Percentiles rank a stretch among this genome's conserved stretches.
phyloP scores from a whole-genome alignment of 352 stramenopile genomes.

The Globisporangium heterothallicum region DNA sequence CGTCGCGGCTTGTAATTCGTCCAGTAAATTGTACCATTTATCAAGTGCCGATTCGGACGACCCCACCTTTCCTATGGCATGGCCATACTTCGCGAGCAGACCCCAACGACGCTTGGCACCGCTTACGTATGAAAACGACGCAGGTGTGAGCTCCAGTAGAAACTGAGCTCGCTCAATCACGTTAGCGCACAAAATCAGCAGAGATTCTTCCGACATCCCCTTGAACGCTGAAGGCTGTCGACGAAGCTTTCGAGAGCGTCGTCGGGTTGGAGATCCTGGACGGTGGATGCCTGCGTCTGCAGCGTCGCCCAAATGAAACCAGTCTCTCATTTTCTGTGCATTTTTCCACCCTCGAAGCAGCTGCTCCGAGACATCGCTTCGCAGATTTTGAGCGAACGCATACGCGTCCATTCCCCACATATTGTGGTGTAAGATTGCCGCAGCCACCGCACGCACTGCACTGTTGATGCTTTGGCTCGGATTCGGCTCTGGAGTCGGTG shows the following conservation, averaged over 20 bases:
- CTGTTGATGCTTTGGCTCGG: slow-evolving; percentile 38
- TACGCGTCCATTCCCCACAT: slow-evolving; percentile 85
- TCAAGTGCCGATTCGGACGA: slow-evolving; percentile 47
- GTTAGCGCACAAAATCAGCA: slow-evolving; percentile 65
- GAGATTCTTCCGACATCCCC: slow-evolving; percentile 63
- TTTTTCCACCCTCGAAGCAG: slow-evolving; percentile 75
- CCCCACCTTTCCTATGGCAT: slow-evolving; percentile 43
- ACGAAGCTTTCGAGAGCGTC: slow-evolving; percentile 30
- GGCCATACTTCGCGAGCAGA: slow-evolving; percentile 66
- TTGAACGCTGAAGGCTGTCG: slow-evolving; percentile 77
- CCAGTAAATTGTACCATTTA: slow-evolving; percentile 78
- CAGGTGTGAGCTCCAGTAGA: slow-evolving; percentile 63
- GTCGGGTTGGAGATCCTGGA: slow-evolving; percentile 23
- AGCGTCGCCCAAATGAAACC: slow-evolving; percentile 80
- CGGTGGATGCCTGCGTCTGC: slow-evolving; percentile 43
- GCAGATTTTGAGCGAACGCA: slow-evolving; percentile 52
- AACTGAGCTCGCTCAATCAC: slow-evolving; percentile 67
- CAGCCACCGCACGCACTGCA: slow-evolving; percentile 63
- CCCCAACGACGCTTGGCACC: slow-evolving; percentile 65
- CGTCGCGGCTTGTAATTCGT: slow-evolving; percentile 72
- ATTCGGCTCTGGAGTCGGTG: slow-evolving; percentile 26
- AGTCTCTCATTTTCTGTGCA: slow-evolving; percentile 83
- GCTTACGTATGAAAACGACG: slow-evolving; percentile 70
- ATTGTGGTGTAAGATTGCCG: slow-evolving; percentile 82
- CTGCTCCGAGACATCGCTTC: slow-evolving; percentile 55